A percentile compares a stretch with the other conserved stretches of the same genome.
phyloP scores from a whole-genome alignment of 1,284 basidiomycete genomes.

The Cryptococcus jaspeensis region DNA sequence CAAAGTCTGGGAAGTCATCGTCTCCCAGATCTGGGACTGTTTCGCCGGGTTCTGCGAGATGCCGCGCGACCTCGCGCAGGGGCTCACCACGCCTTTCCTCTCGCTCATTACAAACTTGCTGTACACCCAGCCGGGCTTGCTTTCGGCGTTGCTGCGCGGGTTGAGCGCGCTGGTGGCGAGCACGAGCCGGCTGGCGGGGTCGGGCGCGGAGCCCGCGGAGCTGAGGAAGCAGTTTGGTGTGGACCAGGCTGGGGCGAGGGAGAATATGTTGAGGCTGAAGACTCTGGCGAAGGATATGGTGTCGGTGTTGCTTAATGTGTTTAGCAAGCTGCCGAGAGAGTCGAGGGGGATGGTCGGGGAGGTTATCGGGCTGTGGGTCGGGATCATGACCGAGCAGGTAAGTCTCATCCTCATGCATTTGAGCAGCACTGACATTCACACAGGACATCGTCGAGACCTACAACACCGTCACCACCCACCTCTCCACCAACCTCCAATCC shows the following conservation, averaged over 20 bases:
- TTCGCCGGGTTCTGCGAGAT: conserved; percentile 69
- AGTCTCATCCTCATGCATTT: conserved; percentile 20
- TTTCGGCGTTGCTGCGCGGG: conserved; percentile 76
- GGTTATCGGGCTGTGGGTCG: conserved; percentile 81
- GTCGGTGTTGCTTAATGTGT: conserved; percentile 95
- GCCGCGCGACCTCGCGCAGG: conserved; percentile 74
- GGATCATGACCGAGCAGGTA: conserved; percentile 72
- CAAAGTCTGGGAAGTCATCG: conserved; percentile 90
- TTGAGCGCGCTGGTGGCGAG: conserved; percentile 75
- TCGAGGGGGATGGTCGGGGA: conserved; percentile 81
- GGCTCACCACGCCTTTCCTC: conserved; percentile 71
- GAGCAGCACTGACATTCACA: neutral
- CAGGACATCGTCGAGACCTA: conserved; percentile 79
- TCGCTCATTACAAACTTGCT: conserved; percentile 87
- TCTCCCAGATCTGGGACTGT: conserved; percentile 85
- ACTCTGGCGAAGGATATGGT: conserved; percentile 87
- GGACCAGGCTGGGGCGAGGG: conserved; percentile 61
- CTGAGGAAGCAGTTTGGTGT: conserved; percentile 57
- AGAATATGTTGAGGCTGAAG: conserved; percentile 72
- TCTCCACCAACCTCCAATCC: conserved; percentile 66
- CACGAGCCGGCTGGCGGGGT: conserved; percentile 55
- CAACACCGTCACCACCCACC: conserved; percentile 71
- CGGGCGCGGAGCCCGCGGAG: conserved; percentile 54
- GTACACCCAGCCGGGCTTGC: conserved; percentile 81
- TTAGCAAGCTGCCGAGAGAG: conserved; percentile 75